Conservation (phyloP, 2,329 filamentous ascomycete species). For the Phialophora verrucosa region DNA sequence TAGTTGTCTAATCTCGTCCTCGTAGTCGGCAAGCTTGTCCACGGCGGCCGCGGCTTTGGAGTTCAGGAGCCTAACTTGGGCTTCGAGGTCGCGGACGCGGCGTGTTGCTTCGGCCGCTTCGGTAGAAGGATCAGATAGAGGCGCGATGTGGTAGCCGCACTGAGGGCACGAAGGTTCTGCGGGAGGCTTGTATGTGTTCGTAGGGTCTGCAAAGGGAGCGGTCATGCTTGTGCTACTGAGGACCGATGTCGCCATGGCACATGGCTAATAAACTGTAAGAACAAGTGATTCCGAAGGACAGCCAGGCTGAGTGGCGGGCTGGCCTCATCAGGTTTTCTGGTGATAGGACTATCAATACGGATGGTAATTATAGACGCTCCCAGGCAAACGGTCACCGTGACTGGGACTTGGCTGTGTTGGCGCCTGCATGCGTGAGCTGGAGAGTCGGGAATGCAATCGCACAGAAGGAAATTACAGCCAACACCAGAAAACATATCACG, state of each 20-base stretch:
- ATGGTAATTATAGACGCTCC: neutral
- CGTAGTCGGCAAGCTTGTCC: conserved; percentile 66
- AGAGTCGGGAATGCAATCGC: neutral
- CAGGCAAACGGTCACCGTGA: conserved; percentile 2
- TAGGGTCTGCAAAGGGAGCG: conserved; percentile 22
- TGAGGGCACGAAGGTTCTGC: conserved; percentile 44
- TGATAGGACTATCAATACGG: conserved; percentile 3
- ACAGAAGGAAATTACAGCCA: neutral
- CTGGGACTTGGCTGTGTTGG: conserved; percentile 2
- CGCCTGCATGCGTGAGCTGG: neutral
- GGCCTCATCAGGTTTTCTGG: neutral
- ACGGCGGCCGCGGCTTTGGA: conserved; percentile 60
- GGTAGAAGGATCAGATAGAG: conserved; percentile 37
- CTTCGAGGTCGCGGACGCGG: conserved; percentile 59
- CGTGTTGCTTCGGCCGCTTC: conserved; percentile 46
- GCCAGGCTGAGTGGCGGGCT: neutral
- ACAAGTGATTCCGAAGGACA: neutral
- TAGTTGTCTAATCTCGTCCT: conserved; percentile 64
- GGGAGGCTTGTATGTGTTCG: conserved; percentile 13
- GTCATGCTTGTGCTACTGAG: conserved; percentile 26
- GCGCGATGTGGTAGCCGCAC: conserved; percentile 47
- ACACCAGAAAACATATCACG: neutral
- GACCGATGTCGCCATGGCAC: conserved; percentile 27
- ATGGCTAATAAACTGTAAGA: conserved; percentile 16
- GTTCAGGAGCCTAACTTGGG: conserved; percentile 59